Base-by-base conservation (phyloP, 345 rosid genomes). In the Linum usitatissimum region DNA sequence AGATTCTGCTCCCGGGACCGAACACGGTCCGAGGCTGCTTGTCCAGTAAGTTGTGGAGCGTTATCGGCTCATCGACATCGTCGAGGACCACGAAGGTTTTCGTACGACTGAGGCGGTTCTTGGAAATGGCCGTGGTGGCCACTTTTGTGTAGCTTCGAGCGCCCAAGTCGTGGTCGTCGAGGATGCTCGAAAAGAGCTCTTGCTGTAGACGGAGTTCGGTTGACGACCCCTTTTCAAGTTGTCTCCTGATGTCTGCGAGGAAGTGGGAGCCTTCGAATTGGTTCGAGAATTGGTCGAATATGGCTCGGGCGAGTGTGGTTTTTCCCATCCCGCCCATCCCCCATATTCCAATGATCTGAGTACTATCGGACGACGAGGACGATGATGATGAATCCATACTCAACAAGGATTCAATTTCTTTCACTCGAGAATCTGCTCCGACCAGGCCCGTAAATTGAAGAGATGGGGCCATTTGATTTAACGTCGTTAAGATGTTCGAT, bases 301-400 rank as follows among this genome's bases (percentile, higher is more conserved):
- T 18, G 12, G 60, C 60, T 18, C 30, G 0, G 60, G 60, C 60
- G 12, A 57, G 23, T 3, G 60, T 57, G 7, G 60, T 57, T 21
- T 57, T 57, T 4, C 60, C 60, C 15, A 57, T 57, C 13, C 60
- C 60, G 13, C 60, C 60, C 60, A 57, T 57, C n/a, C 30, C 60
- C 30, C 60, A 18, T 18, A 57, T 21, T 6, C 60, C 60, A 3
- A 57, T 13, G 15, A 57, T 57, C 6, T 14, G 30, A 3, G 30
- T n/a, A n/a, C n/a, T 30, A 21, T 19, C 30, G 9, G 49, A 4
- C 49, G 49, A 42, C 15, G 49, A n/a, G n/a, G n/a, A n/a, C n/a
- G n/a, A n/a, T n/a, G n/a, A n/a, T n/a, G n/a, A n/a, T n/a, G n/a
- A 42, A 42, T 42, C 49, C 15, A 9, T 8, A 2, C 0, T 9